Evolutionary conservation across 2,329 filamentous ascomycete species (phyloP), one percentile per base, ranked within the genome.

Genomic region (Pezicula neosporulosa): DNA sequence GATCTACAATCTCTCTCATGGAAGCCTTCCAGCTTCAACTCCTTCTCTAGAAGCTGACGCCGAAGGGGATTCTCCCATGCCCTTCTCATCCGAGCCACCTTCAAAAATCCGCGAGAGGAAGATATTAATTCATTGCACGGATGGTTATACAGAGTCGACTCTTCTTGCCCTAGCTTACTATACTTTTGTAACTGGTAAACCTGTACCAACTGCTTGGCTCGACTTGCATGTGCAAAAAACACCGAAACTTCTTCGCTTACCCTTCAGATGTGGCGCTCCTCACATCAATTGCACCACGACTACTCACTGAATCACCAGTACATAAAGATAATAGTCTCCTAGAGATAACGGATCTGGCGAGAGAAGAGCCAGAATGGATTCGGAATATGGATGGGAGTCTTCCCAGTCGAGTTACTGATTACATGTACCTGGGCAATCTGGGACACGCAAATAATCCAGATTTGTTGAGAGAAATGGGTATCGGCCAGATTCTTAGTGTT

Each of bases 401-500:
- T 19, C 94, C 94, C 1, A 96, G 90, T 65, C 83, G 93, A 13
- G 82, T 99, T 37, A 73, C 96, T 39, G 86, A 92, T 49, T 97
- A 97, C 66, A 91, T 99, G 85, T 99, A 99, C 66, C 80, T 99
- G 12, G 94, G 94, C 1, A 97, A 97, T 62, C 77, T 97, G 15
- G 84, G 83, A 0, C 94, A 99, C 66, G 94, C 94, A 7, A 97
- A 97, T 65, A 97, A 97, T 61, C 90, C 92, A 0, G 87, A 89
- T 49, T 73, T 99, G 30, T 72, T 99, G 30, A 79, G 77, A 55
- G 82, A 86, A 42, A 72, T 99, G 53, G 93, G 93, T 0, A 96
- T 99, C 54, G 81, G 78, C 13, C 89, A 95, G 62, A 85, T 99
- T 41, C 75, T 99, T 27, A 97, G 92, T 61, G 91, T 99, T 28